phyloP scores from a whole-genome alignment of 768 basidiomycete species.

The Suillus clintonianus region DNA sequence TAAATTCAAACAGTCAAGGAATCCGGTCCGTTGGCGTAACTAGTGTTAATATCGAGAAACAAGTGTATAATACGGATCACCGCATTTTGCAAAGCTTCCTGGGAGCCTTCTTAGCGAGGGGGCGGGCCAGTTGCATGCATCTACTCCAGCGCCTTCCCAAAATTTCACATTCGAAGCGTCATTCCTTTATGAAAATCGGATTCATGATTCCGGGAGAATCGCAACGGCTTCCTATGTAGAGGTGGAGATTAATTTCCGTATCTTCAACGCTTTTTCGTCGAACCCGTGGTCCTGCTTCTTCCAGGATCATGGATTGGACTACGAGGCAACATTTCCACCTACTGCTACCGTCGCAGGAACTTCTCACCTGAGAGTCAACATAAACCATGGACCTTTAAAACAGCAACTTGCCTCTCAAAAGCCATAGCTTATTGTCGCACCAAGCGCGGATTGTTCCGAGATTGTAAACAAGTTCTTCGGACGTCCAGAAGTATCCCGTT shows the following conservation, averaged over 20 bases:
- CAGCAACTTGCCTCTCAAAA: background rate
- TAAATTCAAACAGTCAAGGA: background rate
- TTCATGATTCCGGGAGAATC: background rate
- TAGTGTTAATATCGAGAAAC: background rate
- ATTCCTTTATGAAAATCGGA: background rate
- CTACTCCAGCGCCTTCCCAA: background rate
- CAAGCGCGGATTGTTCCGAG: background rate
- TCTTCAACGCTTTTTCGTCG: too few relatives aligned
- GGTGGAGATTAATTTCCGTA: background rate
- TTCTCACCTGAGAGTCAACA: background rate
- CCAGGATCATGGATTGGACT: background rate
- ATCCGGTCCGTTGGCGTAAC: background rate
- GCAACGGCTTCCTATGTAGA: background rate
- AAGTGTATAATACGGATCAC: background rate
- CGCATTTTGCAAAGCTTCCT: background rate
- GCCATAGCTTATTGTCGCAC: background rate
- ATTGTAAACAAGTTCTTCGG: background rate
- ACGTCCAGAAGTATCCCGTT: background rate
- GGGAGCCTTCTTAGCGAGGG: background rate
- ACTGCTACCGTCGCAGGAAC: background rate
- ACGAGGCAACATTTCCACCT: background rate
- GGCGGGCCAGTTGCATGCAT: background rate
- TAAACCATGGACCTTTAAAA: background rate
- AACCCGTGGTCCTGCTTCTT: background rate
- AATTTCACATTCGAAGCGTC: background rate